phyloP scores from a whole-genome alignment of 306 rosid species.

The Fragaria vesca region DNA sequence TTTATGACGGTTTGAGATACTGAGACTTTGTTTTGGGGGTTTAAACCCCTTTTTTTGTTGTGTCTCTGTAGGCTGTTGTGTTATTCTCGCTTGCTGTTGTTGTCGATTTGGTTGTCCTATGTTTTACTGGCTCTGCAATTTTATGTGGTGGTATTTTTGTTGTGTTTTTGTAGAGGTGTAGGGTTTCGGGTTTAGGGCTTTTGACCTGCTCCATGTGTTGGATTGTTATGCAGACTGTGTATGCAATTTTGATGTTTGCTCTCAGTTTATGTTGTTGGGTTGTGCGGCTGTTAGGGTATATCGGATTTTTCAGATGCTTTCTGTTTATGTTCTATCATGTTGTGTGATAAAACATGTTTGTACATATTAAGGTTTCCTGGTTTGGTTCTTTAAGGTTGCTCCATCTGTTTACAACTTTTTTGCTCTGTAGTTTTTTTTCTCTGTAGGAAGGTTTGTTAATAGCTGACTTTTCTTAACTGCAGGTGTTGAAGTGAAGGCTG shows the following conservation, averaged over 20 bases:
- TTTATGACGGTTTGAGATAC: not conserved
- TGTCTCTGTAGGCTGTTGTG: not conserved
- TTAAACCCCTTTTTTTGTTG: not conserved
- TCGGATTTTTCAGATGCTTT: not conserved
- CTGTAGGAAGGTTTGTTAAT: not conserved
- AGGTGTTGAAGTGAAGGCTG: slow-evolving; percentile 94
- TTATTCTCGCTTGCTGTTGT: not conserved
- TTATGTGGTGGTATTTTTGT: not conserved
- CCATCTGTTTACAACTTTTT: not conserved
- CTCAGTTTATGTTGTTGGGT: not conserved
- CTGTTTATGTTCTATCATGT: not conserved
- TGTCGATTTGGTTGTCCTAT: not conserved
- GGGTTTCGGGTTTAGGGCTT: not conserved
- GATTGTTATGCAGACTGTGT: not conserved
- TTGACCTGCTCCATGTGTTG: not conserved
- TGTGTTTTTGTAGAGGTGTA: not conserved
- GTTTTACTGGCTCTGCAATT: not conserved
- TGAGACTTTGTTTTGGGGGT: not conserved
- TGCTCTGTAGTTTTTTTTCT: not conserved
- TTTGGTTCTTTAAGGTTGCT: not conserved
- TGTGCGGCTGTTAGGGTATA: not conserved
- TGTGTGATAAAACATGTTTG: not conserved
- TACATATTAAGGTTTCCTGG: not conserved
- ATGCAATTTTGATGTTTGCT: not conserved
- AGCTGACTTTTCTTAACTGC: not conserved